Evolutionary conservation across 768 basidiomycete genomes (phyloP), one percentile per base, ranked within the genome.

Genomic region (Collybiopsis luxurians): DNA sequence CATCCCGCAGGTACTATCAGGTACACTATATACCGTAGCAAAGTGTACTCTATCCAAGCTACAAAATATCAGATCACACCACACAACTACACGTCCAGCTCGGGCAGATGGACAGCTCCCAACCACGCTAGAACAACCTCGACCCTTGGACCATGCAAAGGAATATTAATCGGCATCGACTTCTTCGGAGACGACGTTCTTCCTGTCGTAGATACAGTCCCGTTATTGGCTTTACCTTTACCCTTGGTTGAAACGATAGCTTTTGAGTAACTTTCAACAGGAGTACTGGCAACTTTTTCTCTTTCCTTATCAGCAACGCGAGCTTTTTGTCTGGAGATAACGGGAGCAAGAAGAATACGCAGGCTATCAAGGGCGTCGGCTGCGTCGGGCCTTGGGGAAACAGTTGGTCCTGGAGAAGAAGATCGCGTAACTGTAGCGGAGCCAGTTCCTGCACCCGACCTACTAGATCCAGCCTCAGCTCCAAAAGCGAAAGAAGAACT

Each of bases 71-170:
- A n/a, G n/a, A n/a, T n/a, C n/a, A n/a, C n/a, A n/a, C n/a, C n/a
- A 3, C 19, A 19, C 36, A 17, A 31, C 53, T 59, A 67, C 5
- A 40, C 69, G 49, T 92, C 90, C 62, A 93, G 67, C 64, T 90
- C 89, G 3, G 82, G 84, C 34, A 94, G 69, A 74, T 90, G 86
- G 55, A 92, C 87, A 17, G 89, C 90, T 24, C 79, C 91, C 54
- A 94, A 73, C 90, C 90, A 94, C 42, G 92, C 92, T 55, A 94
- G 77, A 55, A 92, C 78, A 55, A 94, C 78, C 71, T 94, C 92
- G 45, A 94, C 92, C 5, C 90, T 80, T 34, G 92, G 91, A 0
- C 92, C 92, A 69, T 92, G 90, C 60, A 94, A 72, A 10, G 90
- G 89, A 56, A 94, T 90, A 65, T 85, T 90, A 68, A 92, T 89